Conservation (phyloP, 1,284 basidiomycete species). For the Taiwanofungus camphoratus region DNA sequence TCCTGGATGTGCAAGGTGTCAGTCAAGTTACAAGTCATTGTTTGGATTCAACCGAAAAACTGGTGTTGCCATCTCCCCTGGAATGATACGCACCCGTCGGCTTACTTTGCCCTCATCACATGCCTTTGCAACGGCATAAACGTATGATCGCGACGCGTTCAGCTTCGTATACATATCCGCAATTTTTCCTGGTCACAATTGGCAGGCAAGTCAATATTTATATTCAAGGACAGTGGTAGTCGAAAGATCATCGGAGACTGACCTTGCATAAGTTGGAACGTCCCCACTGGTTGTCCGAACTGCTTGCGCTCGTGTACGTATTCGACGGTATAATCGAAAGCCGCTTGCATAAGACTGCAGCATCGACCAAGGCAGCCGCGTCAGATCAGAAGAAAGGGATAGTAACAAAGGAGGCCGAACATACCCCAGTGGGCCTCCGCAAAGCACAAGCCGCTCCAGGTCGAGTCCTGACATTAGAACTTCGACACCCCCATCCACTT, state of each 20-base stretch:
- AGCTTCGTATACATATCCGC: conserved; percentile 97
- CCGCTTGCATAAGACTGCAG: conserved; percentile 87
- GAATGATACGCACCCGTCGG: conserved; percentile 54
- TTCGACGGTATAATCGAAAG: conserved; percentile 84
- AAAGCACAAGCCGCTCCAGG: conserved; percentile 86
- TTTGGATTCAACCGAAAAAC: neutral
- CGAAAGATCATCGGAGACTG: conserved; percentile 12
- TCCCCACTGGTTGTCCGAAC: conserved; percentile 83
- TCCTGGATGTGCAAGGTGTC: conserved; percentile 48
- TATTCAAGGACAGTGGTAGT: neutral
- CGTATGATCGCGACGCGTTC: conserved; percentile 84
- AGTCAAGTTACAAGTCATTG: neutral
- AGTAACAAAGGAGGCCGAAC: conserved; percentile 10
- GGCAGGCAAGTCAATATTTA: neutral
- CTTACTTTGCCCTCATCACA: conserved; percentile 83
- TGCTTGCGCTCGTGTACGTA: conserved; percentile 92
- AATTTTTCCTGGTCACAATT: conserved; percentile 50
- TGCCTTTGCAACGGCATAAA: conserved; percentile 88
- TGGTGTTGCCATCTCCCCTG: no score
- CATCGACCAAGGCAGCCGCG: conserved; percentile 1
- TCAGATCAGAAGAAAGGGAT: neutral
- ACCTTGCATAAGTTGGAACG: conserved; percentile 96
- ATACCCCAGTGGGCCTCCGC: conserved; percentile 75
- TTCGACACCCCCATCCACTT: conserved; percentile 72
- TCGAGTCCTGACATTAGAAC: conserved; percentile 96